phyloP scores from a whole-genome alignment of 129 eudicot genomes.

The Flaveria sonorensis region DNA sequence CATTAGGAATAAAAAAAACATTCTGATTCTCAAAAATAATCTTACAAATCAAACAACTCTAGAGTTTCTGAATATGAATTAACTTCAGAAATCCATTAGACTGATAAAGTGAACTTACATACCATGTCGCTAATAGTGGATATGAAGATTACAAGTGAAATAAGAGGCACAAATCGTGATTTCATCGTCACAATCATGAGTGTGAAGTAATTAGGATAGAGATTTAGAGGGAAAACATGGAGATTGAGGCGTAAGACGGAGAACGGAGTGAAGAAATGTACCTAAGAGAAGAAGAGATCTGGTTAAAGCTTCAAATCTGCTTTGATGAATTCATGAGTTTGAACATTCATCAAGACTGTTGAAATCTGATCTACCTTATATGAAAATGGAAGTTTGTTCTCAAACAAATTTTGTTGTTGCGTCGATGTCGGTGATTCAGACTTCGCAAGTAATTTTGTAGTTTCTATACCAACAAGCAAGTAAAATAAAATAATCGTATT shows the following conservation, averaged over 20 bases:
- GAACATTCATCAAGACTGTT: neutral
- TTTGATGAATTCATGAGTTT: neutral
- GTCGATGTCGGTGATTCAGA: conserved; percentile 8
- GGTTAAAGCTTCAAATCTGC: neutral
- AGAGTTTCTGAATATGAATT: neutral
- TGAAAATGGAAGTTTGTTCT: neutral
- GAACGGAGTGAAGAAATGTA: neutral
- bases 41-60: neutral
- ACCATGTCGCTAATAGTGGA: neutral
- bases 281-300: conserved; percentile 13
- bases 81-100: neutral
- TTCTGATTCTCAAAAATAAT: no score
- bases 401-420: neutral
- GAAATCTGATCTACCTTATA: conserved; percentile 1
- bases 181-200: conserved; percentile 3
- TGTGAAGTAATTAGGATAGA: conserved; percentile 25
- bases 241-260: conserved; percentile 1
- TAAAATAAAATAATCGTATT: neutral
- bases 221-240: conserved; percentile 2
- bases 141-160: conserved; percentile 14
- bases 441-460: neutral
- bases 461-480: neutral
- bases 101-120: neutral
- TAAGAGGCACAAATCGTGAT: neutral
- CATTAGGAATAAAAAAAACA: no score